A percentile compares a stretch with the other conserved stretches of the same genome.
Conservation (phyloP, 2,329 filamentous ascomycete species). For the Colletotrichum cereale region DNA sequence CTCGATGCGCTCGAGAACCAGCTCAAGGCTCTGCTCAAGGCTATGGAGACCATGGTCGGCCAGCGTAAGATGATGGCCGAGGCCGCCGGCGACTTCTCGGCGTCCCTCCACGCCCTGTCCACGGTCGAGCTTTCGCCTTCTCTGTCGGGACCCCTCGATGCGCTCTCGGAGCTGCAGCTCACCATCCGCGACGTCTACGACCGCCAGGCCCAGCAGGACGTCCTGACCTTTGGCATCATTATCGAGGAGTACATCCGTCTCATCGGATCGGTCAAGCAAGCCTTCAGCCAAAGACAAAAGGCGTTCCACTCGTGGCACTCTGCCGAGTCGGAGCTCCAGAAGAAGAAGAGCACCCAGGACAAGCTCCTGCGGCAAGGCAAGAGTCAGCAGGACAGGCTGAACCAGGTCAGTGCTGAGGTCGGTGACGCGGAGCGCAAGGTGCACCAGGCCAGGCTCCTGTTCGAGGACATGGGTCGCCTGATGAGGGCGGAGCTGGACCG, state of each 20-base stretch:
- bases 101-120: constrained; percentile 91
- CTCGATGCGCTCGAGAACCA: constrained; percentile 94
- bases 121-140: constrained; percentile 92
- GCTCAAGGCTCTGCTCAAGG: constrained; percentile 89
- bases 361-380: constrained; percentile 96
- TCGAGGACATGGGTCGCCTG: constrained; percentile 96
- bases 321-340: constrained; percentile 90
- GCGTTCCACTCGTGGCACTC: constrained; percentile 94
- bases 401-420: constrained; percentile 92
- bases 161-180: constrained; percentile 91
- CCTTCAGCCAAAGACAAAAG: constrained; percentile 93
- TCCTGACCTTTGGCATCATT: constrained; percentile 95
- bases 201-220: constrained; percentile 95
- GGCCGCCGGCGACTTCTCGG: constrained; percentile 92
- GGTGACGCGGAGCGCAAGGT: constrained; percentile 94
- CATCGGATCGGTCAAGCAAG: constrained; percentile 94
- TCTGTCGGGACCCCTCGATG: constrained; percentile 89
- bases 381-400: constrained; percentile 94
- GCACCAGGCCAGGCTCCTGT: constrained; percentile 88
- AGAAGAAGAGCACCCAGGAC: constrained; percentile 89
- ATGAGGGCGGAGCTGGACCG: constrained; percentile 93
- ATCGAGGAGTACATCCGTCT: constrained; percentile 98
- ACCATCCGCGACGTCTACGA: constrained; percentile 96
- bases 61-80: constrained; percentile 96
- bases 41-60: constrained; percentile 90